Evolutionary conservation across 371 early-diverging fungal genomes (phyloP).

Genomic region (Mortierella sp.): DNA sequence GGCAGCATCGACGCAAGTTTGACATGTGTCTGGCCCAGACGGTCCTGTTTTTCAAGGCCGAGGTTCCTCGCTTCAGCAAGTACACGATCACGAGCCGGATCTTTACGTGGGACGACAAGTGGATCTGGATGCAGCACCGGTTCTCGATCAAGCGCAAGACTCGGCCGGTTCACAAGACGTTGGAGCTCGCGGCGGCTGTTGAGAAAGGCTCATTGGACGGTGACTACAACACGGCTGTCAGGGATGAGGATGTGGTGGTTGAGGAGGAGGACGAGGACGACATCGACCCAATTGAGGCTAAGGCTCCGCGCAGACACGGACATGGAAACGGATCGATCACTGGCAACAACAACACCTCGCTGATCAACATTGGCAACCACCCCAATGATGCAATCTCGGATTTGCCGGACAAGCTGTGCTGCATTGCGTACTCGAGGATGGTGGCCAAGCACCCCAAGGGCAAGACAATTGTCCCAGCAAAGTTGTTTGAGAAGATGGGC

Average conservation of each 20-base stretch:
- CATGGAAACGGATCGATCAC: neutral
- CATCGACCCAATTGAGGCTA: slow-evolving; percentile 54
- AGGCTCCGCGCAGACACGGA: slow-evolving; percentile 16
- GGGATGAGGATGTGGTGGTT: slow-evolving; percentile 40
- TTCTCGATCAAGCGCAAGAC: slow-evolving; percentile 53
- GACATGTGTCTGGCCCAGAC: slow-evolving; percentile 53
- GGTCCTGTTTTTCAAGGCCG: slow-evolving; percentile 63
- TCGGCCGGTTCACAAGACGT: slow-evolving; percentile 25
- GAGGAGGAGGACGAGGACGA: slow-evolving; percentile 57
- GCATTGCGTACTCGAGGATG: slow-evolving; percentile 53
- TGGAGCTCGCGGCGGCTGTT: slow-evolving; percentile 15
- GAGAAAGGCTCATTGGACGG: slow-evolving; percentile 3
- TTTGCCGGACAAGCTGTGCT: slow-evolving; percentile 48
- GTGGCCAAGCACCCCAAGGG: slow-evolving; percentile 55
- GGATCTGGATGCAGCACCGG: slow-evolving; percentile 60
- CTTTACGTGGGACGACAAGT: slow-evolving; percentile 72
- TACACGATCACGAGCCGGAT: slow-evolving; percentile 68
- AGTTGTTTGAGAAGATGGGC: slow-evolving; percentile 41
- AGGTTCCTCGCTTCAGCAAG: slow-evolving; percentile 65
- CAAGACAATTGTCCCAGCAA: slow-evolving; percentile 52
- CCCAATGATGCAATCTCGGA: slow-evolving; percentile 21
- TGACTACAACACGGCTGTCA: neutral
- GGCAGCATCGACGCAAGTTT: slow-evolving; percentile 36
- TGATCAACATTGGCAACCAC: slow-evolving; percentile 18
- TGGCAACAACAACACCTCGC: neutral